These are phyloP conservation scores for Pseudisothecium myosuroides DNA, from an alignment of 225 moss, liverwort and hornwort genomes.

Conservation along the genomic window DNA sequence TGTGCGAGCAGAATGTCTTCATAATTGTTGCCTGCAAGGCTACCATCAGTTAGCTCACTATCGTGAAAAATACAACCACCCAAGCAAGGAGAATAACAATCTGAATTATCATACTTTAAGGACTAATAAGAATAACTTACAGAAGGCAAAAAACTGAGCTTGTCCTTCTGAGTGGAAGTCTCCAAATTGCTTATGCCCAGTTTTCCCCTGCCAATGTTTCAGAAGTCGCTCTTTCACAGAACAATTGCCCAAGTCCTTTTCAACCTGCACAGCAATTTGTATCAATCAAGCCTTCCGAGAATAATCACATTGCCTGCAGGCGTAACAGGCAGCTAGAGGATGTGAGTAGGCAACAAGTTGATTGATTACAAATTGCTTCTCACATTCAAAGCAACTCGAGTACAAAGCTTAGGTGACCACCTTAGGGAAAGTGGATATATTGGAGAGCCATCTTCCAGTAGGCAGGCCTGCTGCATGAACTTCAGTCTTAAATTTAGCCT, in stretches of 20 bases:
- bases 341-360: not conserved
- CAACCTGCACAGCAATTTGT: constrained; percentile 14
- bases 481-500: constrained; percentile 53
- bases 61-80: not conserved
- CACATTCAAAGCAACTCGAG: not conserved
- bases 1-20: constrained; percentile 64
- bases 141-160: constrained; percentile 80
- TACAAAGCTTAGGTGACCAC: not conserved
- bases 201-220: constrained; percentile 54
- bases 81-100: not conserved
- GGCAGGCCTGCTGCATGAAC: constrained; percentile 47
- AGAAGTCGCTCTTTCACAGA: constrained; percentile 62
- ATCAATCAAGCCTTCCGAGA: not conserved
- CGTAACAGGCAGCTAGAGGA: not conserved
- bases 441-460: constrained; percentile 60
- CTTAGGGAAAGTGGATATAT: constrained; percentile 31
- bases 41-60: not conserved
- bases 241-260: constrained; percentile 34
- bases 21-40: constrained; percentile 68
- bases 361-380: not conserved
- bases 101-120: not conserved
- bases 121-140: constrained; percentile 25
- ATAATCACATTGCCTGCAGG: not conserved
- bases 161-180: constrained; percentile 76
- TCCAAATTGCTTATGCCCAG: constrained; percentile 38